Evolutionary conservation across 176 grass and related monocot genomes (phyloP).

Genomic region (Carex pumila): DNA sequence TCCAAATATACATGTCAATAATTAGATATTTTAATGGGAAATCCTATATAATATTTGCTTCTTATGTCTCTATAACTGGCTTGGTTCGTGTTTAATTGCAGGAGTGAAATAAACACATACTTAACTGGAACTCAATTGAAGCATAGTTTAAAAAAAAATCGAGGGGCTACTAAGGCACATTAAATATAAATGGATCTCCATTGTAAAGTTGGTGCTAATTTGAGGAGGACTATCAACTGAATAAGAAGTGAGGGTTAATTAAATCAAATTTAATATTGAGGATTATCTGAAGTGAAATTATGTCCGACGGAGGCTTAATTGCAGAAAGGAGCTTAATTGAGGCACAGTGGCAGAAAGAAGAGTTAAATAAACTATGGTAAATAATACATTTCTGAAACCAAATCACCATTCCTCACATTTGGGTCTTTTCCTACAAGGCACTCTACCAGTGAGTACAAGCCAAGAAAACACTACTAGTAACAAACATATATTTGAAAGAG

Average conservation of each 20-base stretch:
- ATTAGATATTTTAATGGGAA: not conserved
- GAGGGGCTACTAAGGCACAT: not conserved
- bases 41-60: not conserved
- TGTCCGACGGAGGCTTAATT: not conserved
- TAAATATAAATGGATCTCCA: not conserved
- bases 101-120: not conserved
- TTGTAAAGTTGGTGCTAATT: not conserved
- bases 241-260: not conserved
- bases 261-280: not conserved
- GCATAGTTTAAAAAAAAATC: not conserved
- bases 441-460: not conserved
- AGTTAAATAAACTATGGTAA: not conserved
- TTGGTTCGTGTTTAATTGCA: not conserved
- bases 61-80: not conserved
- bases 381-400: not conserved
- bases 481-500: not conserved
- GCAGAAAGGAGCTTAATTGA: not conserved
- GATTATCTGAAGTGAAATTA: not conserved
- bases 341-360: not conserved
- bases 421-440: not conserved
- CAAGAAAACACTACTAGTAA: not conserved
- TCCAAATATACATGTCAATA: not conserved
- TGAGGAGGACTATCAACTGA: not conserved
- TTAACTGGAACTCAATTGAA: not conserved
- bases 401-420: not conserved